These are phyloP conservation scores for Colletotrichum endophyticum DNA, from an alignment of 2,329 filamentous ascomycete genomes.

Conservation along the genomic window DNA sequence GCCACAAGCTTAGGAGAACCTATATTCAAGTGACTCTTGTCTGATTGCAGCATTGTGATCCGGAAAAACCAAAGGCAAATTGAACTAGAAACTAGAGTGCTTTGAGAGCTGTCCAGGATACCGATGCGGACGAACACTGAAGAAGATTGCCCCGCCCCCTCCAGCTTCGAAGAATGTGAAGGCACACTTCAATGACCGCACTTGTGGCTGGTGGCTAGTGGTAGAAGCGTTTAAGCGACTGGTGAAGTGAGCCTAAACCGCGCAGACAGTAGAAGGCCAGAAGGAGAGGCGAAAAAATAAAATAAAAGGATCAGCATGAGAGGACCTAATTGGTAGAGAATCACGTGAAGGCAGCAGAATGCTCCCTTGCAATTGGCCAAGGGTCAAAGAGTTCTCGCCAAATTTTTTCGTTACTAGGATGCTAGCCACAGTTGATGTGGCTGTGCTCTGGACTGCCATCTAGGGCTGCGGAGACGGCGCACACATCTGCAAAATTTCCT, in stretches of 20 bases:
- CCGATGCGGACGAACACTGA: background rate
- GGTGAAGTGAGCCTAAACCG: background rate
- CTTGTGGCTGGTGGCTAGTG: background rate
- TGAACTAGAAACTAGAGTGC: background rate
- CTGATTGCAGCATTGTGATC: background rate
- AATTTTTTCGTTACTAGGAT: background rate
- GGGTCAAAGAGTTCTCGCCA: background rate
- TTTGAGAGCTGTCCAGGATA: background rate
- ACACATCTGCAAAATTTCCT: constrained; percentile 18
- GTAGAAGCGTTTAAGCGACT: background rate
- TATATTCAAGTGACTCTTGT: background rate
- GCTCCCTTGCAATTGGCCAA: background rate
- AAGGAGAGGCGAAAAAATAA: background rate
- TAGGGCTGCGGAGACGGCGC: constrained; percentile 10
- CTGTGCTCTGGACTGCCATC: background rate
- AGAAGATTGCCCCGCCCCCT: background rate
- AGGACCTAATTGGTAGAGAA: background rate
- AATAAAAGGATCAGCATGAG: background rate
- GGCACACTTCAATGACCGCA: background rate
- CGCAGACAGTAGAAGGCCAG: too few species aligned
- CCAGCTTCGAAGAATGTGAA: background rate
- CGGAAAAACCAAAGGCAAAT: background rate
- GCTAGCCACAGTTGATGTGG: constrained; percentile 4
- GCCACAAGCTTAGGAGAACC: background rate
- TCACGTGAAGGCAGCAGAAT: background rate